Base-by-base conservation (phyloP, 768 basidiomycete genomes). In the Imleria badia region DNA sequence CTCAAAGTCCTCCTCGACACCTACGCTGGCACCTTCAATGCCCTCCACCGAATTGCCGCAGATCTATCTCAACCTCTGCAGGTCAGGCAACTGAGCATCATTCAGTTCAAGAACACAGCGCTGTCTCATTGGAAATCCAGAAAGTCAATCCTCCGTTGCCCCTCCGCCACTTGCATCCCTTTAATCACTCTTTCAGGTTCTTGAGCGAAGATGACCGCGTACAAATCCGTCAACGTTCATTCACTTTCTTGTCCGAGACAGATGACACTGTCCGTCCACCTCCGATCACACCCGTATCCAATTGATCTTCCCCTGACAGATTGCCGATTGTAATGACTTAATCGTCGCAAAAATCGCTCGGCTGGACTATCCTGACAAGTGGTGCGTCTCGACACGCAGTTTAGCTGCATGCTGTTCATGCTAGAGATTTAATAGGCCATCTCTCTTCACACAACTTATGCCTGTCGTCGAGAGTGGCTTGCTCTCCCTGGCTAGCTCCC, bases 61-160 rank as follows among this genome's bases (percentile, higher is more conserved):
- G 79, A 83, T 60, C 74, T 72, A 58, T 69, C 76, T 2, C 69
- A 86, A n/a, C 85, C 89, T 14, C 68, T 87, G 35, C 73, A 74
- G 15, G 80, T 94, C 46, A 83, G 93, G 39, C 81, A 89, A 60
- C 89, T 90, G 67, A 84, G 88, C 23, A 90, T 92, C 58, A 88
- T 95, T 51, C 91, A 93, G 64, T 89, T 94, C 75, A 95, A 95
- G 73, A 95, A 94, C 62, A 78, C 80, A 2, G 86, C 85, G 3
- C 68, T 85, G 5, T 73, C 73, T 45, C 86, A 90, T 63, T 96
- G 94, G 94, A 78, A 81, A 65, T 86, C 85, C 31, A 74, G 85
- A 73, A 91, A 84, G 91, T 90, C 60, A 66, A 80, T 59, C 22
- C 17, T 46, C 22, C 42, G 14, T 45, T 34, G 35, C 42, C 45